A percentile compares a stretch with the other conserved stretches of the same genome.
phyloP scores from a whole-genome alignment of 805 yeast genomes.

The Nakazawaea holstii region DNA sequence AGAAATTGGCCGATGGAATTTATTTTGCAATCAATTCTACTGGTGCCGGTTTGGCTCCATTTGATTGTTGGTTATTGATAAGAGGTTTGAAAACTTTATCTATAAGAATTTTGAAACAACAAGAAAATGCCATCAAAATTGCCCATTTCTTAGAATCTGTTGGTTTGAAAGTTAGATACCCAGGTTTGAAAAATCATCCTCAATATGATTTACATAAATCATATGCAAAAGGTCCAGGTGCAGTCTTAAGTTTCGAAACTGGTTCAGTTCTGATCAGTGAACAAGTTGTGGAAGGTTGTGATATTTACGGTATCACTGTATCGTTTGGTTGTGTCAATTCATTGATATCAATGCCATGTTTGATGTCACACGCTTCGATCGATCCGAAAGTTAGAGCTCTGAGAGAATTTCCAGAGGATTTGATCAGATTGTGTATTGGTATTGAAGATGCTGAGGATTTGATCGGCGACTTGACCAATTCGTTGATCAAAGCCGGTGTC shows the following conservation, averaged over 20 bases:
- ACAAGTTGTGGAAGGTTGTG: constrained; percentile 67
- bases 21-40: constrained; percentile 81
- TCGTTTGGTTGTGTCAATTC: constrained; percentile 94
- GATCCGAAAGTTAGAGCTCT: constrained; percentile 82
- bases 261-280: constrained; percentile 65
- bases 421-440: constrained; percentile 86
- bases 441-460: constrained; percentile 80
- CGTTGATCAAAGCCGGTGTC: constrained; percentile 64
- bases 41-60: constrained; percentile 89
- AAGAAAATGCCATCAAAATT: constrained; percentile 67
- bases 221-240: constrained; percentile 82
- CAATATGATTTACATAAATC: constrained; percentile 74
- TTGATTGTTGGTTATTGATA: constrained; percentile 84
- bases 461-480: constrained; percentile 70
- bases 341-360: constrained; percentile 87
- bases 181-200: constrained; percentile 80
- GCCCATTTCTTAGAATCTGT: constrained; percentile 65
- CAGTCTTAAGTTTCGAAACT: constrained; percentile 84
- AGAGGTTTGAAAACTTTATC: constrained; percentile 88
- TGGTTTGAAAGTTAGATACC: constrained; percentile 79
- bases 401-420: constrained; percentile 88
- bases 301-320: constrained; percentile 82
- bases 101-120: constrained; percentile 83
- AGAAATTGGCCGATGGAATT: constrained; percentile 60
- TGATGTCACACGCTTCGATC: constrained; percentile 96